Conservation (phyloP, 805 yeast species). For the Wickerhamiella lipophila region DNA sequence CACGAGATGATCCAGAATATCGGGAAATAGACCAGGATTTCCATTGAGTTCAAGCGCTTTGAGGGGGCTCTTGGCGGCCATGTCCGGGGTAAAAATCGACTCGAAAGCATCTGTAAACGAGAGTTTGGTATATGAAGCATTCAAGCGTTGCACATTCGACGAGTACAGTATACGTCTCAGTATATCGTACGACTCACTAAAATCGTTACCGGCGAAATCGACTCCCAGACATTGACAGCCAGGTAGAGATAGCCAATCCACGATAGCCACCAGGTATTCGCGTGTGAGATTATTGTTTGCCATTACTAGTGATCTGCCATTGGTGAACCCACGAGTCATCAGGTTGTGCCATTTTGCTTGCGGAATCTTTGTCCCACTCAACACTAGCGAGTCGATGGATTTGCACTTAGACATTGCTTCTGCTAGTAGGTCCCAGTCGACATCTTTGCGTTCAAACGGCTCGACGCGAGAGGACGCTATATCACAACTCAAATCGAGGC, state of each 20-base stretch:
- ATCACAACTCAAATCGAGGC: slow-evolving; percentile 24
- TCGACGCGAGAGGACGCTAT: slow-evolving; percentile 17
- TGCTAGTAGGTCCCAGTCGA: slow-evolving; percentile 72
- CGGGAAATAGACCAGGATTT: slow-evolving; percentile 55
- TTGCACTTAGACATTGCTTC: slow-evolving; percentile 56
- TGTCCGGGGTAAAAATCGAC: slow-evolving; percentile 35
- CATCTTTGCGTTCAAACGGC: slow-evolving; percentile 43
- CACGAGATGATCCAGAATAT: slow-evolving; percentile 43
- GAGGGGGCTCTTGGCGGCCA: slow-evolving; percentile 40
- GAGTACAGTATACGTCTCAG: slow-evolving; percentile 22
- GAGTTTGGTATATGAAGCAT: slow-evolving; percentile 27
- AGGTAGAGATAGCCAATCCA: slow-evolving; percentile 42
- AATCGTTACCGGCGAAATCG: slow-evolving; percentile 75
- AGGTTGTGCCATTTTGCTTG: slow-evolving; percentile 30
- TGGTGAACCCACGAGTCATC: slow-evolving; percentile 35
- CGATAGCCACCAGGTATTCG: slow-evolving; percentile 45
- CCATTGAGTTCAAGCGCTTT: slow-evolving; percentile 66
- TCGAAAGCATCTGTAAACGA: slow-evolving; percentile 12
- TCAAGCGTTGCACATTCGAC: slow-evolving; percentile 48
- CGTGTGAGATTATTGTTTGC: slow-evolving; percentile 57
- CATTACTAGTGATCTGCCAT: slow-evolving; percentile 55
- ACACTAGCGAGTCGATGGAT: slow-evolving; percentile 64
- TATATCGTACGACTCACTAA: slow-evolving; percentile 22
- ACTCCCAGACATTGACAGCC: slow-evolving; percentile 46
- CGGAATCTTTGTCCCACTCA: slow-evolving; percentile 70